Percentiles rank a stretch among this genome's conserved stretches.
phyloP scores from a whole-genome alignment of 2,329 filamentous ascomycete genomes.

The Aspergillus ustus region DNA sequence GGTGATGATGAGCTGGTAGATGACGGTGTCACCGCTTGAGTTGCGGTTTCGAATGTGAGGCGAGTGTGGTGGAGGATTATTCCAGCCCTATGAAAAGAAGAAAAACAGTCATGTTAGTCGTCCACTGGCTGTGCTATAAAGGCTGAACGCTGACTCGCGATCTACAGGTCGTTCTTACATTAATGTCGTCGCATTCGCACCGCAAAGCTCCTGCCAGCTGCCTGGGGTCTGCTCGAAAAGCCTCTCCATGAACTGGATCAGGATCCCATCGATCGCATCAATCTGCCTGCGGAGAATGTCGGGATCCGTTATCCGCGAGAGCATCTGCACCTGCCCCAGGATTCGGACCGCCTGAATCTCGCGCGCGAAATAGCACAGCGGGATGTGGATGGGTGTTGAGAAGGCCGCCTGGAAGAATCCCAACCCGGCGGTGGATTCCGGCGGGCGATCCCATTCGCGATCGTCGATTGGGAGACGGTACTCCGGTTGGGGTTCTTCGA shows the following conservation, averaged over 20 bases:
- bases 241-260: background rate
- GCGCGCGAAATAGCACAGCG: constrained; percentile 13
- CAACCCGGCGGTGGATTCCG: too few relatives aligned
- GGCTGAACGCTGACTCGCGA: too few relatives aligned
- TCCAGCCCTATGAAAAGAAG: background rate
- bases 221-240: constrained; percentile 6
- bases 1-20: too few relatives aligned
- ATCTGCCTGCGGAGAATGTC: background rate
- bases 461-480: constrained; percentile 14
- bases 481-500: constrained; percentile 1
- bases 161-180: too few relatives aligned
- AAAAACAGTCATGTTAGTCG: too few relatives aligned
- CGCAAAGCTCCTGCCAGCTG: constrained; percentile 8
- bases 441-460: background rate
- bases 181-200: constrained; percentile 1
- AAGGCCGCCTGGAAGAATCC: constrained; percentile 1
- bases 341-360: constrained; percentile 9
- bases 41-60: background rate
- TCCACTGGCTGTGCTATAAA: too few relatives aligned
- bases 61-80: background rate
- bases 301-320: background rate
- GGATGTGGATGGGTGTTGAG: background rate
- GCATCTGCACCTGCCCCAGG: constrained; percentile 8
- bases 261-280: background rate
- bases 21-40: background rate